Percentiles rank a stretch among this genome's conserved stretches.
Conservation (phyloP, 306 rosid genomes). For the Cicer yamashitae region DNA sequence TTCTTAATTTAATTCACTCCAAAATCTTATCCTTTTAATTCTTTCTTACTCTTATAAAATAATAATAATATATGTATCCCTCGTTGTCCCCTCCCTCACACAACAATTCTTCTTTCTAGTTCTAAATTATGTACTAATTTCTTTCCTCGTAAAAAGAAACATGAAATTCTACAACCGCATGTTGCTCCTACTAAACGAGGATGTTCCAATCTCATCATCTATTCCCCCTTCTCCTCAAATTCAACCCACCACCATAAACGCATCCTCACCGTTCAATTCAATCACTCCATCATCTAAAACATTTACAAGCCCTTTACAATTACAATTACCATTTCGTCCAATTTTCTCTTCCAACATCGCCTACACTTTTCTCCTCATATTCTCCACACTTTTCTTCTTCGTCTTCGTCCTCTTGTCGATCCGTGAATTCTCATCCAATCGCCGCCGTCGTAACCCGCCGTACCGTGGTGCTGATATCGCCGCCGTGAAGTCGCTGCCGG, state of each 20-base stretch:
- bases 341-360: conserved; percentile 15
- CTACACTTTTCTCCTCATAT: conserved; percentile 31
- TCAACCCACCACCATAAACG: background rate
- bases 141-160: background rate
- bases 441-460: background rate
- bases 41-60: background rate
- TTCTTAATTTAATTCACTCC: background rate
- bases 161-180: conserved; percentile 52
- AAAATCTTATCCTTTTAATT: background rate
- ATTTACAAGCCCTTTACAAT: background rate
- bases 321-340: conserved; percentile 11
- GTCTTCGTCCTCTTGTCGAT: conserved; percentile 43
- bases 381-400: conserved; percentile 46
- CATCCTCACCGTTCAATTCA: conserved; percentile 9
- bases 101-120: background rate
- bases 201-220: conserved; percentile 34
- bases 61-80: background rate
- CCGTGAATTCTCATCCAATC: conserved; percentile 7
- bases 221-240: conserved; percentile 17
- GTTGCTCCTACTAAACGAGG: conserved; percentile 45
- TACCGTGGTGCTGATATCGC: background rate
- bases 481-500: conserved; percentile 45
- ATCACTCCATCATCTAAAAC: background rate
- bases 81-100: too few relatives aligned
- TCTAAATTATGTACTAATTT: background rate